Base-by-base conservation (phyloP, 306 rosid species). In the Castanopsis chinensis region DNA sequence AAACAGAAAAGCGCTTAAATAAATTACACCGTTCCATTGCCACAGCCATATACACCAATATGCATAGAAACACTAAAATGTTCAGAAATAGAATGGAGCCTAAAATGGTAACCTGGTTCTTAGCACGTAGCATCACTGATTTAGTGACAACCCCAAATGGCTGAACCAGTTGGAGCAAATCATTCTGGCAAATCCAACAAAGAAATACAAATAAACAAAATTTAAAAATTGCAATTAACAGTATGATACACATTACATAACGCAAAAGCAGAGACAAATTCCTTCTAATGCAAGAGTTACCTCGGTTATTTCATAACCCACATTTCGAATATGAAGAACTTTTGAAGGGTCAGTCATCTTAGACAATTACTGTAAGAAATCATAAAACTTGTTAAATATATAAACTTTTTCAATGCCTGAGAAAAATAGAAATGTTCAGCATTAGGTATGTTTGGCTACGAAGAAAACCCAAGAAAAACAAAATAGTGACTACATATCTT, bases 291-390 rank as follows among this genome's bases (percentile, higher is more conserved):
- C 27, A 23, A 68, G 72, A 33, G 52, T 68, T 49, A 68, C 72
- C 72, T 68, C 72, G 20, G 72, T 68, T 68, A 68, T 68, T 37
- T 68, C 72, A 13, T 68, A 35, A 68, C 72, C 72, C 52, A 68
- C 72, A 23, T 68, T 68, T 18, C 72, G 51, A 35, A 68, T 25
- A 35, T 68, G 72, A 68, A 68, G 72, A 68, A 68, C 72, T 35
- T 68, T 68, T 23, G 72, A 68, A 33, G 72, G 72, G 52, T 68
- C 72, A 33, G 72, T 68, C 72, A 68, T 68, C 45, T 19, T 68
- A 35, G 52, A 21, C 72, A 68, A 33, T 68, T 4, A 19, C 72
- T 68, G 53, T 10, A 49, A 49, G 17, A 68, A 67, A 67, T 18
- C 21, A 67, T 45, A 19, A 19, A 33, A 67, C 72, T 33, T 35